Conservation (phyloP, 1,139 yeast species). For the Saccharomyces hybrid region DNA sequence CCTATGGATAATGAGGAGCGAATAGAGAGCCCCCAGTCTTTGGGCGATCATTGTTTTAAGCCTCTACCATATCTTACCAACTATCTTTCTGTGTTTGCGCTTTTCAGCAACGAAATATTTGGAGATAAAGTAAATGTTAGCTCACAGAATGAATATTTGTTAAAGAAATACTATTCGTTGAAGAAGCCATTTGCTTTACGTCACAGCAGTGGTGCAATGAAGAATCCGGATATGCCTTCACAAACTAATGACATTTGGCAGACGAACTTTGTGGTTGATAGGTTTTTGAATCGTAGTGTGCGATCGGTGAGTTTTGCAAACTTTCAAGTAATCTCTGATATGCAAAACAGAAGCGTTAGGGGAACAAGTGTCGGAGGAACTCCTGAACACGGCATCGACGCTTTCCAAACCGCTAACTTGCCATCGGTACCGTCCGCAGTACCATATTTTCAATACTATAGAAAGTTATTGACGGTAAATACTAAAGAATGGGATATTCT, state of each 20-base stretch:
- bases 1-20: background rate
- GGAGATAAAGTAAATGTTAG: background rate
- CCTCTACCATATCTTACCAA: background rate
- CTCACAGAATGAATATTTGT: conserved; percentile 3
- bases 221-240: background rate
- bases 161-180: conserved; percentile 5
- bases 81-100: background rate
- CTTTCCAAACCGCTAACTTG: background rate
- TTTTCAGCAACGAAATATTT: background rate
- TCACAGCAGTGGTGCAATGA: background rate
- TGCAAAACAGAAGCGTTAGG: background rate
- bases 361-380: background rate
- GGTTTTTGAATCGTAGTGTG: background rate
- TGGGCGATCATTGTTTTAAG: background rate
- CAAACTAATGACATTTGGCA: background rate
- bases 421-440: conserved; percentile 2
- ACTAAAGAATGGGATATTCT: conserved; percentile 7
- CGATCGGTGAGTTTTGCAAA: background rate
- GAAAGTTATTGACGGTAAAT: conserved; percentile 8
- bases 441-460: conserved; percentile 10
- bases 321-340: background rate
- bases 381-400: background rate
- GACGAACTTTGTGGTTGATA: background rate
- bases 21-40: background rate
- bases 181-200: background rate